Percentiles rank a stretch among this genome's conserved stretches.
Evolutionary conservation across 2,329 filamentous ascomycete species (phyloP).

Genomic region (Alternaria atra): DNA sequence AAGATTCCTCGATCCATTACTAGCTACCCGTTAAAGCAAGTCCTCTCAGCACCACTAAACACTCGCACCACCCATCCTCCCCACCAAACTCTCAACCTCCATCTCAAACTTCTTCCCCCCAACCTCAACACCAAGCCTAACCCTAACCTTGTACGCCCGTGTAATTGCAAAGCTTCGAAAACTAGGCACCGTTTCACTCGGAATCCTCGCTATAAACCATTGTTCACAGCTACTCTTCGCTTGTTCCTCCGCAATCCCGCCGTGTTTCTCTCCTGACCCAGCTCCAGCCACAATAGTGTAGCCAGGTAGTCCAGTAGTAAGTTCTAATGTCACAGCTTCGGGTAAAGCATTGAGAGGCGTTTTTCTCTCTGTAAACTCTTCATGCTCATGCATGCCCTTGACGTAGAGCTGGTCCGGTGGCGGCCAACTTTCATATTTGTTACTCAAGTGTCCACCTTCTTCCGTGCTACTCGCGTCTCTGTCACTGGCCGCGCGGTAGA

Average conservation of each 20-base stretch:
- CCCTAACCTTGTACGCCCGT: conserved; percentile 32
- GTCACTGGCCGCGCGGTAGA: conserved; percentile 33
- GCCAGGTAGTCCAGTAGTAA: background rate
- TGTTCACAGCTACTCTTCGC: conserved; percentile 17
- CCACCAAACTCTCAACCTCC: background rate
- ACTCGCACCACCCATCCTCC: background rate
- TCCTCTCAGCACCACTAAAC: conserved; percentile 29
- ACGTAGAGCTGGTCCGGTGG: conserved; percentile 6
- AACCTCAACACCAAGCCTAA: conserved; percentile 7
- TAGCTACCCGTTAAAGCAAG: conserved; percentile 19
- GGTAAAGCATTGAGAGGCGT: conserved; percentile 31
- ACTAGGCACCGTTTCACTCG: conserved; percentile 30
- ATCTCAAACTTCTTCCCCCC: conserved; percentile 8
- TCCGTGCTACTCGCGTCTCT: conserved; percentile 6
- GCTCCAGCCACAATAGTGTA: conserved; percentile 7
- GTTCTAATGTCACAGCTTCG: conserved; percentile 11
- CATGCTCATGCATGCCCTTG: background rate
- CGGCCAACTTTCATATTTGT: conserved; percentile 10
- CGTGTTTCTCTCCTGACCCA: background rate
- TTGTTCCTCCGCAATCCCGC: conserved; percentile 22
- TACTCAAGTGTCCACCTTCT: conserved; percentile 8
- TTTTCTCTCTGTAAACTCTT: conserved; percentile 18
- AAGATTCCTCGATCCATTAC: background rate
- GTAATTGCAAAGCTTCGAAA: conserved; percentile 37
- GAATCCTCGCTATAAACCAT: conserved; percentile 34